Percentiles rank a stretch among this genome's conserved stretches.
phyloP scores from a whole-genome alignment of 148 eudicot genomes.

The Rhododendron griersonianum region DNA sequence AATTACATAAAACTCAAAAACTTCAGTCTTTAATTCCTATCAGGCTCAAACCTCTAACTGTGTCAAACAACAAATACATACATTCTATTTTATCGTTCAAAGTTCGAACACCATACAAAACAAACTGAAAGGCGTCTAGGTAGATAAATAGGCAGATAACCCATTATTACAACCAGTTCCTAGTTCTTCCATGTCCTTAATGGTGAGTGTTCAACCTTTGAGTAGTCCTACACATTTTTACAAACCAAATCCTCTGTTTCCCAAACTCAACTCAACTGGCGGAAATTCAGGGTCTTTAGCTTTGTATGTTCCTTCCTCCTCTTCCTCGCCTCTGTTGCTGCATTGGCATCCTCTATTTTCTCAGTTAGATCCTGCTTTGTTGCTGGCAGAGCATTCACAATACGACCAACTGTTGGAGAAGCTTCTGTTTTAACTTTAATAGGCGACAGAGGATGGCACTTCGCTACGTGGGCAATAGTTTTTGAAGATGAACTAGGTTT shows the following conservation, averaged over 20 bases:
- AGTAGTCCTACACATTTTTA: not conserved
- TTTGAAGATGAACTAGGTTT: constrained; percentile 14
- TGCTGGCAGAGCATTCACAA: not conserved
- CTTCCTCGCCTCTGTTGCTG: constrained; percentile 54
- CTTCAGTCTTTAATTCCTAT: not conserved
- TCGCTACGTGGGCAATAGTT: not conserved
- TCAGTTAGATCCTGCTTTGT: not conserved
- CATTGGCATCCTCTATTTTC: constrained; percentile 24
- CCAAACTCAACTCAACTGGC: not conserved
- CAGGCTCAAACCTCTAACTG: not conserved
- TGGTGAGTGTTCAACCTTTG: not conserved
- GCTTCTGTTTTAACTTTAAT: not conserved
- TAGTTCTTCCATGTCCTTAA: not conserved
- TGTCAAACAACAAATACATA: not conserved
- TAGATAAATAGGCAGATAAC: not conserved
- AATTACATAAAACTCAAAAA: not conserved
- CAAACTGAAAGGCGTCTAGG: not conserved
- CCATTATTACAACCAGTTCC: not conserved
- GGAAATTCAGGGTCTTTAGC: constrained; percentile 34
- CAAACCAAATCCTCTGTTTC: not conserved
- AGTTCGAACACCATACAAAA: not conserved
- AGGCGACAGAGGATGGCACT: not conserved
- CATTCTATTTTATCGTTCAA: not conserved
- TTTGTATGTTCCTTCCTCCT: constrained; percentile 39
- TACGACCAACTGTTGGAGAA: not conserved